Percentiles rank a stretch among this genome's conserved stretches.
phyloP scores from a whole-genome alignment of 139 green algal species.

The Yamagishiella unicocca region DNA sequence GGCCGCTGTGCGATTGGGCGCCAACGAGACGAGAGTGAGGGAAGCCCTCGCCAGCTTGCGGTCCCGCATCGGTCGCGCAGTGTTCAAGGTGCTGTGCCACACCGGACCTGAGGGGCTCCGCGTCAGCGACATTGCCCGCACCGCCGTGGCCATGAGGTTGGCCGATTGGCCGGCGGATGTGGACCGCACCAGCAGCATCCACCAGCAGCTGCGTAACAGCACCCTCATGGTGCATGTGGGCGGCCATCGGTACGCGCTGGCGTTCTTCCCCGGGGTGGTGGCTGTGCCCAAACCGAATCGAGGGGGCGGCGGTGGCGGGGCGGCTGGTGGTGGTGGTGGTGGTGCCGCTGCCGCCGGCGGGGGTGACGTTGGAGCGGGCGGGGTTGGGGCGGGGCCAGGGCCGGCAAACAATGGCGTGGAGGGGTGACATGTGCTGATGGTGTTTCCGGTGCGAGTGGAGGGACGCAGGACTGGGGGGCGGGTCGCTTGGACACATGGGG shows the following conservation, averaged over 20 bases:
- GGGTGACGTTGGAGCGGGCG: background rate
- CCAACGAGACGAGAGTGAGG: background rate
- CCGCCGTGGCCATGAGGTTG: background rate
- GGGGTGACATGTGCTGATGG: too few relatives aligned
- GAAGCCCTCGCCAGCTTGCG: background rate
- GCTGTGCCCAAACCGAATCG: background rate
- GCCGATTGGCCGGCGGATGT: background rate
- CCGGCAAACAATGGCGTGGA: too few relatives aligned
- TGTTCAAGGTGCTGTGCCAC: conserved; percentile 43
- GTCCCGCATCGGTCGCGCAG: background rate
- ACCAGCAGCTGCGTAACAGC: background rate
- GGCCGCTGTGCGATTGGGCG: background rate
- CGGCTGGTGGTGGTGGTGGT: background rate
- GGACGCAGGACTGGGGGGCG: too few relatives aligned
- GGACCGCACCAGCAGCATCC: background rate
- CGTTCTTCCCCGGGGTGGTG: conserved; percentile 11
- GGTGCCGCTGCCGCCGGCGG: background rate
- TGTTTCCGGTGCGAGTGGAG: too few relatives aligned
- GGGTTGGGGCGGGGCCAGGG: background rate
- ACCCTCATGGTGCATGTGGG: conserved; percentile 5
- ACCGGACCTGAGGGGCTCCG: background rate
- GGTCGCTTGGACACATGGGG: too few relatives aligned
- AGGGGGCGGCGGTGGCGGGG: background rate
- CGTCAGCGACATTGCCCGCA: background rate
- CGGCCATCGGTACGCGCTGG: conserved; percentile 6